Evolutionary conservation across 495 filamentous ascomycete genomes (phyloP), one percentile per base, ranked within the genome.

Genomic region (Penicillium turbatum): DNA sequence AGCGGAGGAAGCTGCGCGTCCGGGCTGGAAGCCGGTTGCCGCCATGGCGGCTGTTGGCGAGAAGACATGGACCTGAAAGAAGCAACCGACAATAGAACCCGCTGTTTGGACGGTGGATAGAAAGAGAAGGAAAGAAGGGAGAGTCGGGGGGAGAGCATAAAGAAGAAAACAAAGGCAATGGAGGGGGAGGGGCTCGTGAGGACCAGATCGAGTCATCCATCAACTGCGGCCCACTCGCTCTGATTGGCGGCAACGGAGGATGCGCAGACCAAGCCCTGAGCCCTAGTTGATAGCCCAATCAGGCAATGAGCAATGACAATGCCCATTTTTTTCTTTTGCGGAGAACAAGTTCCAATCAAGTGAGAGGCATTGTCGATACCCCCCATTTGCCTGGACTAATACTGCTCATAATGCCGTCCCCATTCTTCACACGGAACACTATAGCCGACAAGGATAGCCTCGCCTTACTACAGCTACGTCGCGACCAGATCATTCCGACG

Each of bases 381-480:
- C 9, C 30, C 4, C 21, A 24, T 17, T 24, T 56, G 10, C 6
- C 13, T 24, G 29, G 15, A 2, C 6, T 29, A 8, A 34, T 29
- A 11, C 36, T 26, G n/a, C 17, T 19, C 47, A 61, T 51, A 19
- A 77, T 74, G 70, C 63, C 69, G 0, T 92, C 88, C 6, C 86
- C 89, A 0, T 93, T 95, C 60, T 71, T 95, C 19, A 79, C 84
- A 11, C 86, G 85, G 5, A 81, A 83, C 6, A 56, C 77, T 8
- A 59, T 59, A 17, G 78, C 90, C 11, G 66, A 72, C 16, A 65
- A 79, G 27, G 74, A 84, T 55, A 70, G 73, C 13, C 77, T 95
- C 29, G 85, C 89, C 0, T 82, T 97, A 51, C 79, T 96, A 51
- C 87, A 95, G 65, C 81, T 97, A 16, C 86, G 84, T 49, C 85